A percentile compares a stretch with the other conserved stretches of the same genome.
Conservation (phyloP, 2,329 filamentous ascomycete genomes). For the Aureobasidium mangrovei region DNA sequence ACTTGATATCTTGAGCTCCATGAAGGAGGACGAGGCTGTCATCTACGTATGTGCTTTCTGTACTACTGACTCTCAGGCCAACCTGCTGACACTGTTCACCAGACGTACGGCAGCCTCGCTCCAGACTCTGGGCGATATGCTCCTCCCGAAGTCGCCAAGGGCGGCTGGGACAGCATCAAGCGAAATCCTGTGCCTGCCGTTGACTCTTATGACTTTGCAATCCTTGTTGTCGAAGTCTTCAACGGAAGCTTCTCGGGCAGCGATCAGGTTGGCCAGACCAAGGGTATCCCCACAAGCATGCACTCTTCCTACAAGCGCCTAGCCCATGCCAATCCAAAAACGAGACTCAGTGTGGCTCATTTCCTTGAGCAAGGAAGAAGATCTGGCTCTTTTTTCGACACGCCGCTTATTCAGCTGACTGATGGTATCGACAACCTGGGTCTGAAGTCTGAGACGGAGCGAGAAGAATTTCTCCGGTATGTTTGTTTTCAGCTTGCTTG, state of each 20-base stretch:
- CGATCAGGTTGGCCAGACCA: constrained; percentile 78
- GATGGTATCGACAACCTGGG: constrained; percentile 90
- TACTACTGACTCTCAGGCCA: not conserved
- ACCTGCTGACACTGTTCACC: constrained; percentile 16
- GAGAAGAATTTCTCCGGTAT: constrained; percentile 72
- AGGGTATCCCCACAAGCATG: constrained; percentile 78
- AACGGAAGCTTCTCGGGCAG: constrained; percentile 70
- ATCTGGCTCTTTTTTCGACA: constrained; percentile 82
- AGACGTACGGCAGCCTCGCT: constrained; percentile 80
- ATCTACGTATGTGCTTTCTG: constrained; percentile 57
- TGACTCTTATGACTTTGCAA: constrained; percentile 80
- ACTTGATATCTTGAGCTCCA: constrained; percentile 85
- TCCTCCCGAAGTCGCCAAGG: constrained; percentile 74
- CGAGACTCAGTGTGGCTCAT: constrained; percentile 70
- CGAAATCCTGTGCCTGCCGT: constrained; percentile 70
- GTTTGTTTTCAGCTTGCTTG: constrained; percentile 16
- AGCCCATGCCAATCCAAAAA: constrained; percentile 80
- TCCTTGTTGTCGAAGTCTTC: constrained; percentile 81
- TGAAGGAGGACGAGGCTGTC: constrained; percentile 90
- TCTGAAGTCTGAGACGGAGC: constrained; percentile 74
- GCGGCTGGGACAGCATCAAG: constrained; percentile 88
- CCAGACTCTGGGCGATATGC: constrained; percentile 79
- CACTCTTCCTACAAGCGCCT: constrained; percentile 85
- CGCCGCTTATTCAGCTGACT: constrained; percentile 80
- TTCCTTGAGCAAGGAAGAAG: constrained; percentile 86